Evolutionary conservation across 345 rosid species (phyloP).

Genomic region (Acer campestre): DNA sequence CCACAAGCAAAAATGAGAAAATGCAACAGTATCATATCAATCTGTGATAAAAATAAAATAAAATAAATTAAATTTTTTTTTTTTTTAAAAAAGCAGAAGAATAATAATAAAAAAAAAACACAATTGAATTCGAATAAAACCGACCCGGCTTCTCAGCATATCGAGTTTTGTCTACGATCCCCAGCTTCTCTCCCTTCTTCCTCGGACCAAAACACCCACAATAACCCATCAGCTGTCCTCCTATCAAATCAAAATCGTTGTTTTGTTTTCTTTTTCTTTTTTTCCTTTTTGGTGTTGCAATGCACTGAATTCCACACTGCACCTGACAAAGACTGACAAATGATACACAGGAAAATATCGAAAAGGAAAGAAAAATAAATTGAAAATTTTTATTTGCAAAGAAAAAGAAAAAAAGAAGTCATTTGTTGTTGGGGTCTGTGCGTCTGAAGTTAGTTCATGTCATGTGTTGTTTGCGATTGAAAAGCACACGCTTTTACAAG

Average conservation of each 20-base stretch:
- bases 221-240: constrained; percentile 31
- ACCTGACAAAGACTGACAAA: neutral
- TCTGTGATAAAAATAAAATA: neutral
- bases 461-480: neutral
- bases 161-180: neutral
- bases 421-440: neutral
- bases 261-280: no score
- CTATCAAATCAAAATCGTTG: neutral
- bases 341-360: neutral
- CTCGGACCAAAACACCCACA: constrained; percentile 58
- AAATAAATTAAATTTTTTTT: no score
- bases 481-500: neutral
- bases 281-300: neutral
- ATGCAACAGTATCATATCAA: neutral
- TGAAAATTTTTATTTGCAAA: neutral
- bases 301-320: neutral
- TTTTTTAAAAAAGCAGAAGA: neutral
- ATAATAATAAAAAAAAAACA: neutral
- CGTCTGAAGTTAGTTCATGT: neutral
- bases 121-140: neutral
- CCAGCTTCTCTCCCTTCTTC: constrained; percentile 24
- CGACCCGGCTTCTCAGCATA: constrained; percentile 9
- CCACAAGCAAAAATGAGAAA: neutral
- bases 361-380: neutral
- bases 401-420: neutral